Base-by-base conservation (phyloP, 2,329 filamentous ascomycete species). In the Cladophialophora chaetospira region DNA sequence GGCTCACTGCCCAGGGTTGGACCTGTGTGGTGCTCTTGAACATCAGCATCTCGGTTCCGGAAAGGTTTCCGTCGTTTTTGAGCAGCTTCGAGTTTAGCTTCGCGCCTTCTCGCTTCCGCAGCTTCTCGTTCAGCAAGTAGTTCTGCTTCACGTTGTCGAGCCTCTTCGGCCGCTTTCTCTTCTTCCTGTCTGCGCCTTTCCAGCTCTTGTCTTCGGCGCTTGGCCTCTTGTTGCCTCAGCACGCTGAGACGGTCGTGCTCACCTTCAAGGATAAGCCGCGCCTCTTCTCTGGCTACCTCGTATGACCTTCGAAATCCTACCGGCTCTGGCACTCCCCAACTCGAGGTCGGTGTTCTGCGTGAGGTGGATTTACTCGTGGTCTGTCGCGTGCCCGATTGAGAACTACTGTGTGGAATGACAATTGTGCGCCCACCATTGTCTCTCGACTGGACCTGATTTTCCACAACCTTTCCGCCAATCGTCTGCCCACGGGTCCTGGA, bases 191-290 rank as follows among this genome's bases (percentile, higher is more conserved):
- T 38, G 5, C 46, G 48, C 35, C 28, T 45, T 38, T 49, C 56
- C 42, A 47, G 57, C 36, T 57, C 26, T 19, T 57, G 45, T 15
- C 26, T 56, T 23, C 47, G 53, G 4, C 60, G 60, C 43, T 33
- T 43, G 25, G 49, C 42, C 31, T 62, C 60, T 28, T 48, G 44
- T 29, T 60, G 45, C 45, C 57, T 54, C 17, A 66, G 23, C 11
- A 40, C 60, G 19, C 56, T 53, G 8, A 65, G 23, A 23, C 61
- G 57, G 35, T 63, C 64, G 21, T 57, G 57, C 31, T 66, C 61
- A 13, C 64, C 64, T 50, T 66, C 64, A 8, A 66, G 56, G 23
- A 65, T 65, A 38, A 65, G 42, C 5, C 64, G 63, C 36, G 64
- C 64, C 33, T 66, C 64, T 61, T 66, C 64, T 26, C 64, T 47